phyloP scores from a whole-genome alignment of 148 eudicot species.

The Amaranthus hypochondriacus region DNA sequence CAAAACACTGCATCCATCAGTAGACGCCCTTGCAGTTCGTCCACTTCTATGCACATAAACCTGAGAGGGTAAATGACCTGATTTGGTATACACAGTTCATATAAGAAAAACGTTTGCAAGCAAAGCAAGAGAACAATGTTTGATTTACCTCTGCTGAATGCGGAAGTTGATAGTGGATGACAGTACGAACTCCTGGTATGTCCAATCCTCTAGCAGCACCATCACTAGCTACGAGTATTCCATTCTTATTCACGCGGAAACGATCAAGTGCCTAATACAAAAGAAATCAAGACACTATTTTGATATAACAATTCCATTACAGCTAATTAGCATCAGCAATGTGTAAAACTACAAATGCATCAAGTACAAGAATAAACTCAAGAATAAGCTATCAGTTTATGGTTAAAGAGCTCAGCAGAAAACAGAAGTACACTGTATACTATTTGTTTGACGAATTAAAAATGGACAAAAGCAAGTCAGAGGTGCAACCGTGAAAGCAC shows the following conservation, averaged over 20 bases:
- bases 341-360: background rate
- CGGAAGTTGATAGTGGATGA: conserved; percentile 96
- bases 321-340: background rate
- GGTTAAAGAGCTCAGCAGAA: no score
- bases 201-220: conserved; percentile 95
- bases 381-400: no score
- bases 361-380: no score
- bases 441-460: no score
- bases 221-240: conserved; percentile 87
- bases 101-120: background rate
- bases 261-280: conserved; percentile 70
- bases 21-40: conserved; percentile 82
- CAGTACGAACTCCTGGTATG: conserved; percentile 86
- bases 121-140: background rate
- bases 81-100: background rate
- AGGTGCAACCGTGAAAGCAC: no score
- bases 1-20: conserved; percentile 92
- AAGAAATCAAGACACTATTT: background rate
- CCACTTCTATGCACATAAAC: conserved; percentile 98
- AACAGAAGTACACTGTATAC: no score
- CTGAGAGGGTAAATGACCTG: conserved; percentile 31
- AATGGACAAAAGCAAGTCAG: no score
- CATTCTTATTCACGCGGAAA: conserved; percentile 72
- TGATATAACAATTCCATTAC: background rate
- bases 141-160: conserved; percentile 79